phyloP scores from a whole-genome alignment of 306 rosid species.

The Ziziphus jujuba region DNA sequence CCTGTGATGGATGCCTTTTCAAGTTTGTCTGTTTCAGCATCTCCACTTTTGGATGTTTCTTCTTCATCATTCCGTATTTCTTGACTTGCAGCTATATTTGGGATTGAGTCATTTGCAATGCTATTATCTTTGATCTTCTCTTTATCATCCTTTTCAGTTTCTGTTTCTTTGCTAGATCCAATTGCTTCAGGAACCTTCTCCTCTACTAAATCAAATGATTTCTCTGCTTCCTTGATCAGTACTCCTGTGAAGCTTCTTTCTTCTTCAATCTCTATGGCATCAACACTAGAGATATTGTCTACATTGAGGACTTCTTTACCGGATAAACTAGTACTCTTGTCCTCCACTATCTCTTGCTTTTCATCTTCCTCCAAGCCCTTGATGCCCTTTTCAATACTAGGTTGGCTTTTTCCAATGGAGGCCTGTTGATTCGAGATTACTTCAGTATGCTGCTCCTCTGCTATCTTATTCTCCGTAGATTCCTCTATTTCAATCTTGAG shows the following conservation, averaged over 20 bases:
- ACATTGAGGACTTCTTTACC: constrained; percentile 20
- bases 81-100: constrained; percentile 11
- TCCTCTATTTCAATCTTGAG: constrained; percentile 17
- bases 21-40: background rate
- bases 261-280: constrained; percentile 11
- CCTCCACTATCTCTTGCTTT: constrained; percentile 6
- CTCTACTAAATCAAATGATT: background rate
- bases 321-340: constrained; percentile 8
- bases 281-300: constrained; percentile 5
- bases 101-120: constrained; percentile 9
- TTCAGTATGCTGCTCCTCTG: constrained; percentile 25
- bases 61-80: constrained; percentile 5
- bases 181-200: constrained; percentile 18
- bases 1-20: constrained; percentile 11
- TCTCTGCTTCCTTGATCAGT: constrained; percentile 9
- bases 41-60: constrained; percentile 11
- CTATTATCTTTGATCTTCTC: background rate
- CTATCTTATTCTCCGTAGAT: constrained; percentile 10
- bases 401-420: constrained; percentile 19
- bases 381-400: constrained; percentile 21
- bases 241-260: constrained; percentile 6
- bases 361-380: constrained; percentile 15
- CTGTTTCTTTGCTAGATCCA: constrained; percentile 15
- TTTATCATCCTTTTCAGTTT: constrained; percentile 14
- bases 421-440: constrained; percentile 25